Evolutionary conservation across 192 early-diverging fungal species (phyloP), one percentile per base, ranked within the genome.

Genomic region (Pilobolus umbonatus): DNA sequence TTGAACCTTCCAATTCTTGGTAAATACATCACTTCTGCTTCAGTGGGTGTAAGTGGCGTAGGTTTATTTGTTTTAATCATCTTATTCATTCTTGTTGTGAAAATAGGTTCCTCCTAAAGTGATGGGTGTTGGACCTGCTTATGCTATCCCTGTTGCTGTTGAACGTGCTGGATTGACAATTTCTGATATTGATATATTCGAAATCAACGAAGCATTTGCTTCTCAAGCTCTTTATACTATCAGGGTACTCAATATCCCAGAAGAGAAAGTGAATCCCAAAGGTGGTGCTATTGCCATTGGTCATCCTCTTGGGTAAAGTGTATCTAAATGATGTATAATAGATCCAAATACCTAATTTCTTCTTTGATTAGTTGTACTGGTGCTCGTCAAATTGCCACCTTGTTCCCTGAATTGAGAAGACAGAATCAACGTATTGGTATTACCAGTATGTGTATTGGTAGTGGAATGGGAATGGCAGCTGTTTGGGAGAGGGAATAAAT

Each of bases 151-250:
- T 17, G 80, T 77, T 1, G 92, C 89, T 43, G 75, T 89, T 61
- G 76, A 87, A 71, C 87, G 90, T 74, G 82, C 87, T 35, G 90
- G 90, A 1, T 71, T 96, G 56, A 71, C 64, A 31, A 60, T 90
- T 49, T 70, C 81, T 46, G 91, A 96, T 68, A 76, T 98, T 30
- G 94, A 89, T 61, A 71, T 98, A 59, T 88, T 80, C 53, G 95
- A 98, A 74, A 85, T 98, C 60, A 98, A 98, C 80, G 96, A 98
- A 80, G 96, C 96, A 25, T 98, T 98, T 76, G 94, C 94, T 32
- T 96, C 94, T 56, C 96, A 98, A 80, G 89, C 94, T 22, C 85
- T 95, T 47, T 95, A 94, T 80, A 89, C 82, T 45, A 81, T 91
- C 38, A 84, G 91, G 74, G 88, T 90, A 67, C 88, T 94, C 46